These are phyloP conservation scores for Daldinia childiae DNA, from an alignment of 495 filamentous ascomycete species.

Conservation along the genomic window DNA sequence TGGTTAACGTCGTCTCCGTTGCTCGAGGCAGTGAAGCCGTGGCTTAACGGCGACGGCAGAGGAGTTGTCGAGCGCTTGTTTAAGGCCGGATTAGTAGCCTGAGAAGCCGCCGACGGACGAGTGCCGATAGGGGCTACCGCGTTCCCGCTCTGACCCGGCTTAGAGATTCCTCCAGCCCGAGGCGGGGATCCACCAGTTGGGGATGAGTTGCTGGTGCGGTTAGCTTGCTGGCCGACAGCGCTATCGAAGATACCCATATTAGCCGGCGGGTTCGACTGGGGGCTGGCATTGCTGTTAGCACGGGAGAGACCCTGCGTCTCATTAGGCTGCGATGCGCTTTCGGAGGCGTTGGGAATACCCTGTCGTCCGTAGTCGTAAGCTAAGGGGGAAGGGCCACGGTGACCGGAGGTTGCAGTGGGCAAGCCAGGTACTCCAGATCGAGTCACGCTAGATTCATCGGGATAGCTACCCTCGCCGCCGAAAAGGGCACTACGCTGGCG, in stretches of 20 bases:
- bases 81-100: slow-evolving; percentile 70
- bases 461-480: slow-evolving; percentile 76
- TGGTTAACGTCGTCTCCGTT: slow-evolving; percentile 46
- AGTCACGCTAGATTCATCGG: slow-evolving; percentile 67
- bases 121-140: slow-evolving; percentile 94
- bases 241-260: slow-evolving; percentile 72
- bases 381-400: slow-evolving; percentile 67
- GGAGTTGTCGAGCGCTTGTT: slow-evolving; percentile 92
- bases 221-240: slow-evolving; percentile 73
- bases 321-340: slow-evolving; percentile 56
- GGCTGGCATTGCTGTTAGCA: slow-evolving; percentile 86
- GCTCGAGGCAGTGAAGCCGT: slow-evolving; percentile 69
- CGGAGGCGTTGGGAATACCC: slow-evolving; percentile 53
- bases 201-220: slow-evolving; percentile 87
- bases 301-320: slow-evolving; percentile 73
- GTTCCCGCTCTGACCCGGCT: slow-evolving; percentile 59
- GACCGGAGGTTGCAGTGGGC: slow-evolving; percentile 56
- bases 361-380: slow-evolving; percentile 58
- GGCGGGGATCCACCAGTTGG: slow-evolving; percentile 85
- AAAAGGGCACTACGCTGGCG: slow-evolving; percentile 94
- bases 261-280: slow-evolving; percentile 74
- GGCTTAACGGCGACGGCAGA: slow-evolving; percentile 86
- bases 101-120: slow-evolving; percentile 67
- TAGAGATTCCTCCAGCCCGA: slow-evolving; percentile 65
- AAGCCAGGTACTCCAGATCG: slow-evolving; percentile 63